Evolutionary conservation across 2,329 filamentous ascomycete species (phyloP).

Genomic region (Exserohilum rostratum): DNA sequence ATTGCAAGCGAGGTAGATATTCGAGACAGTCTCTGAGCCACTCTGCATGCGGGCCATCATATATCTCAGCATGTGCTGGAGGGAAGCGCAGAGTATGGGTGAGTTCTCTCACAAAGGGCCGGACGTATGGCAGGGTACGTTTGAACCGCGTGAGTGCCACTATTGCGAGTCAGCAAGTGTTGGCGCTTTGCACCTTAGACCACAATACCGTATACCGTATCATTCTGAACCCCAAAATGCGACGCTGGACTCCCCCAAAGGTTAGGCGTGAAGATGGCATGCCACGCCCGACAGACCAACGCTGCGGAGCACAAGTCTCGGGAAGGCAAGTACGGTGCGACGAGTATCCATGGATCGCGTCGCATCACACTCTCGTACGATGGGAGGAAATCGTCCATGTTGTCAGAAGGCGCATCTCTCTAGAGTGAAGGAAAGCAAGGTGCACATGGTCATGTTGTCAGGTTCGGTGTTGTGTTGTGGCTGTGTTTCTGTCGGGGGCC

Average conservation of each 20-base stretch:
- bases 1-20: constrained; percentile 63
- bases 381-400: constrained; percentile 64
- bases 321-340: constrained; percentile 63
- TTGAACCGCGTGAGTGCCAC: constrained; percentile 66
- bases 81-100: constrained; percentile 68
- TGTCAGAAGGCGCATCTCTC: neutral
- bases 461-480: constrained; percentile 8
- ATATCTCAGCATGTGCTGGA: constrained; percentile 65
- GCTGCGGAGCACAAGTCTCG: constrained; percentile 62
- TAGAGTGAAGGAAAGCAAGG: neutral
- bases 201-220: constrained; percentile 60
- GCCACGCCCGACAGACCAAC: constrained; percentile 64
- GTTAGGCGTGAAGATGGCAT: constrained; percentile 62
- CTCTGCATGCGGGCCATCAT: constrained; percentile 63
- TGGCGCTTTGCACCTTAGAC: neutral
- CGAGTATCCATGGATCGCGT: constrained; percentile 61
- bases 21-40: constrained; percentile 67
- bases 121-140: constrained; percentile 60
- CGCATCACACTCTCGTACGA: constrained; percentile 64
- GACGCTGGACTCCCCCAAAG: constrained; percentile 68
- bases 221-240: constrained; percentile 66
- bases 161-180: constrained; percentile 30
- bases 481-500: constrained; percentile 5
- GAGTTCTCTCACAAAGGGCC: constrained; percentile 59
- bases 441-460: neutral